Conservation (phyloP, 176 grass and related monocot species). For the Pontederia crassipes region DNA sequence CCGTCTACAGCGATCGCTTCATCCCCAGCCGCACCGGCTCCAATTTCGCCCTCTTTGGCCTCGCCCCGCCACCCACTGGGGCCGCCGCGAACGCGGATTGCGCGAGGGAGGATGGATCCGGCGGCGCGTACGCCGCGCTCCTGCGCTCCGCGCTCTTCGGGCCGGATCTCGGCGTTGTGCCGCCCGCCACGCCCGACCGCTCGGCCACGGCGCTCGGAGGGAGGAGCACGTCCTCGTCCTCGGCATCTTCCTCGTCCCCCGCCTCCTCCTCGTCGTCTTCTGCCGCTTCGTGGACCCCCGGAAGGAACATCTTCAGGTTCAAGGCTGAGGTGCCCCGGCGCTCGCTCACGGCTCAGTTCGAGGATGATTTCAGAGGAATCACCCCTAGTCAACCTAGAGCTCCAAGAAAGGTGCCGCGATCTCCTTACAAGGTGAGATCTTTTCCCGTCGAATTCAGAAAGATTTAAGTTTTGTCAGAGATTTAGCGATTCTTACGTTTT, state of each 20-base stretch:
- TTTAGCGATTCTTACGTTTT: background rate
- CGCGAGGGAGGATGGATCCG: slow-evolving; percentile 27
- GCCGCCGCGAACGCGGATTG: slow-evolving; percentile 3
- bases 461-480: background rate
- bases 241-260: slow-evolving; percentile 29
- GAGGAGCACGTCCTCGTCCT: slow-evolving; percentile 47
- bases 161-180: slow-evolving; percentile 5
- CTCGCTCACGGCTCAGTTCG: slow-evolving; percentile 49
- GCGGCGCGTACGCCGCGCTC: slow-evolving; percentile 60
- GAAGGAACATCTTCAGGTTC: slow-evolving; percentile 81
- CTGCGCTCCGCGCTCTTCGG: slow-evolving; percentile 78
- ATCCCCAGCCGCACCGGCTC: slow-evolving; percentile 1
- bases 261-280: slow-evolving; percentile 40
- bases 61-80: slow-evolving; percentile 18
- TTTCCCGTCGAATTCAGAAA: background rate
- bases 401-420: slow-evolving; percentile 61
- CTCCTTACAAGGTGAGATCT: slow-evolving; percentile 62
- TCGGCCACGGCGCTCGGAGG: background rate
- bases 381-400: slow-evolving; percentile 25
- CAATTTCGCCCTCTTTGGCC: slow-evolving; percentile 74
- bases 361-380: slow-evolving; percentile 51
- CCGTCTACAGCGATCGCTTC: slow-evolving; percentile 41
- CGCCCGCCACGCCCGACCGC: slow-evolving; percentile 2
- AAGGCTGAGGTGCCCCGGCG: slow-evolving; percentile 69
- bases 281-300: slow-evolving; percentile 29